These are phyloP conservation scores for Gentiana dahurica DNA, from an alignment of 257 asterid species.

Conservation along the genomic window DNA sequence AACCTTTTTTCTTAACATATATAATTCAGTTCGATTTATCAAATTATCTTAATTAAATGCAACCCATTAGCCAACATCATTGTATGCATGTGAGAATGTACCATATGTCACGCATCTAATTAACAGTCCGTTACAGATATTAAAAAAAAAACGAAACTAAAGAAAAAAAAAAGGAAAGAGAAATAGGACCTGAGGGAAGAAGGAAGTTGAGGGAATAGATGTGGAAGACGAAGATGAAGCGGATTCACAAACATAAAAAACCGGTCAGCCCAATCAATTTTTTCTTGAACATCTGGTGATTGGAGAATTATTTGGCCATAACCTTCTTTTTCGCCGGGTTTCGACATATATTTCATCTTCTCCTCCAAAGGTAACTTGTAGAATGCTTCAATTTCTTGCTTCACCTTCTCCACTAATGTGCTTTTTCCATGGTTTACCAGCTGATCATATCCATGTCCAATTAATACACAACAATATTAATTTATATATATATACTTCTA, in stretches of 20 bases:
- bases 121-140: no score
- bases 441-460: slow-evolving; percentile 15
- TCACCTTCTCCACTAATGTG: slow-evolving; percentile 34
- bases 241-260: slow-evolving; percentile 52
- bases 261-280: slow-evolving; percentile 59
- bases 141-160: neutral
- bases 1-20: no score
- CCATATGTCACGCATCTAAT: no score
- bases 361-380: slow-evolving; percentile 53
- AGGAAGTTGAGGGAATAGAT: slow-evolving; percentile 51
- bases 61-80: no score
- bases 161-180: no score
- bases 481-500: no score
- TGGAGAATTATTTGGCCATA: slow-evolving; percentile 29
- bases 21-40: no score
- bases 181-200: slow-evolving; percentile 33
- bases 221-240: slow-evolving; percentile 30
- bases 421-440: slow-evolving; percentile 53
- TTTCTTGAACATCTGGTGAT: slow-evolving; percentile 15
- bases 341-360: slow-evolving; percentile 25
- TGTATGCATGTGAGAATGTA: neutral
- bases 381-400: slow-evolving; percentile 40
- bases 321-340: slow-evolving; percentile 50
- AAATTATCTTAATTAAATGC: no score
- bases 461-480: no score